Conservation (phyloP, 352 stramenopile species). For the Pythium sp. region DNA sequence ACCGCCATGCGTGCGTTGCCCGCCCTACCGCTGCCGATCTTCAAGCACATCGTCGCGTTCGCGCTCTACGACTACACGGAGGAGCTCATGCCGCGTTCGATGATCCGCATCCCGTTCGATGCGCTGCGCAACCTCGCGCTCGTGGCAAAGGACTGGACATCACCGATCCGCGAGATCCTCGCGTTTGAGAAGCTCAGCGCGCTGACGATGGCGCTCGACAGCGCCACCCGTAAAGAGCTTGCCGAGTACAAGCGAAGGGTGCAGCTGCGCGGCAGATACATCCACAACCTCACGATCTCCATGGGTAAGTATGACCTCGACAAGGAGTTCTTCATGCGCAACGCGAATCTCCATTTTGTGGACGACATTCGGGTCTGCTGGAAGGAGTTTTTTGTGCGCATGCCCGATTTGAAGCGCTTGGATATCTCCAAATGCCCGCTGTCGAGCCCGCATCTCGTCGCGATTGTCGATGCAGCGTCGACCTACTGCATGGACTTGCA, state of each 20-base stretch:
- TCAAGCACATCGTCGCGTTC: constrained; percentile 34
- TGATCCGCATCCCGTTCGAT: constrained; percentile 5
- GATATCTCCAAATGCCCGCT: constrained; percentile 39
- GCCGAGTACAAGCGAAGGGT: constrained; percentile 13
- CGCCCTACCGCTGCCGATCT: constrained; percentile 29
- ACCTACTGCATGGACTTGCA: constrained; percentile 27
- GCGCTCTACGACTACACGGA: constrained; percentile 20
- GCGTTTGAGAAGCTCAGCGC: constrained; percentile 23
- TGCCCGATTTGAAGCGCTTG: constrained; percentile 36
- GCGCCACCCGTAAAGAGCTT: constrained; percentile 24
- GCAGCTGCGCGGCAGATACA: constrained; percentile 22
- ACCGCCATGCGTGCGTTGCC: background rate
- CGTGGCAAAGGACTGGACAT: constrained; percentile 32
- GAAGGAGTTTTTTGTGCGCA: constrained; percentile 28
- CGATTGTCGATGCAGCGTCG: constrained; percentile 32
- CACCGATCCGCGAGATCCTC: constrained; percentile 30
- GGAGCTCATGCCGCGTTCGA: constrained; percentile 11
- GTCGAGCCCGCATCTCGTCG: constrained; percentile 29
- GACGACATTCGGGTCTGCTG: constrained; percentile 32
- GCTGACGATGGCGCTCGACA: constrained; percentile 32
- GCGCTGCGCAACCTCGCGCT: constrained; percentile 27
- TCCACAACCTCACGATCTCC: constrained; percentile 28
- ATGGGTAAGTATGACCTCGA: constrained; percentile 23
- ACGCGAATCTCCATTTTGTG: constrained; percentile 21
- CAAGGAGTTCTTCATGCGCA: constrained; percentile 25